Base-by-base conservation (phyloP, 139 green algal genomes). In the Chlorella sp. region DNA sequence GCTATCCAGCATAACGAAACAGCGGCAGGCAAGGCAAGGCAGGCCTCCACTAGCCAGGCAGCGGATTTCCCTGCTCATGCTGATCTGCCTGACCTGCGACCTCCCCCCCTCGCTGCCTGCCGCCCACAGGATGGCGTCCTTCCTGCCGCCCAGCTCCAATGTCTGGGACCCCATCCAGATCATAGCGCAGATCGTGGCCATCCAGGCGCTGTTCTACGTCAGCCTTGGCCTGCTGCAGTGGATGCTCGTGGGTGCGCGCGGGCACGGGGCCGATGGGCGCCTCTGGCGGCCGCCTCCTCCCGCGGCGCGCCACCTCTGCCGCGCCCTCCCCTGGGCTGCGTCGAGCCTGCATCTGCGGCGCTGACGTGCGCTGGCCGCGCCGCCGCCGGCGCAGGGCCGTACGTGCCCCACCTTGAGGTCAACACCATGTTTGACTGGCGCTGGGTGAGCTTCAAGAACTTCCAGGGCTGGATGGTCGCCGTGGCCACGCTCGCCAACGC, bases 171-270 rank as follows among this genome's bases (percentile, higher is more conserved):
- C 93, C 12, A 33, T 88, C 14, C 74, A 94, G 0, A 97, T 97
- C 60, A 80, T 90, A 2, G 84, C 88, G 0, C 93, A 97, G 68
- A 97, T 97, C 29, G 58, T 90, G 12, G 82, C 79, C 2, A 29
- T 97, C 35, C 93, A 97, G 77, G 92, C 86, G 73, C 40, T 93
- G 0, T 96, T 93, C 76, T 97, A 97, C 71, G 48, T 94, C 6
- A 88, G 62, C 50, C 56, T 96, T 21, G 93, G 91, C 21, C 33
- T 92, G 7, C 71, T 89, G 65, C 77, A 94, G 51, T 86, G 65
- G 5, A 21, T 97, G 8, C 72, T 95, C 0, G 36, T 93, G 42
- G 88, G 91, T 96, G 64, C 31, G 84, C 15, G 1, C 7, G n/a
- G n/a, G n/a, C n/a, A n/a, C n/a, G n/a, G n/a, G n/a, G n/a, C n/a